Evolutionary conservation across 352 stramenopile genomes (phyloP).

Genomic region (Phytophthora palmivora): DNA sequence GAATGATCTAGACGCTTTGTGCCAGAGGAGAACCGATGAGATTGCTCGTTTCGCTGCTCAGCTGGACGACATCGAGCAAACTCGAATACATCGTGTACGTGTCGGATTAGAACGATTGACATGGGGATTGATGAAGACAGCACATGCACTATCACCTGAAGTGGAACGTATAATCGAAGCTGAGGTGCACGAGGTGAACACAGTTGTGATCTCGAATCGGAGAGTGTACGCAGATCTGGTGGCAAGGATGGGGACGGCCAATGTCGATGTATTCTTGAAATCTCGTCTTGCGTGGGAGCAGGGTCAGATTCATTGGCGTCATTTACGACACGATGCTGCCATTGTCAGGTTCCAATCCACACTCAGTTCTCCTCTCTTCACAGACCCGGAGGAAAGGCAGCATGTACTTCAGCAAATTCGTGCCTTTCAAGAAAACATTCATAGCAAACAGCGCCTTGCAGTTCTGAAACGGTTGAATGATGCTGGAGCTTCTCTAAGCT

Average conservation of each 20-base stretch:
- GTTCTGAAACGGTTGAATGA: slow-evolving; percentile 59
- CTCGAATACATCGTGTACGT: slow-evolving; percentile 52
- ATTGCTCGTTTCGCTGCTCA: slow-evolving; percentile 50
- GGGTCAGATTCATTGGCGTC: slow-evolving; percentile 69
- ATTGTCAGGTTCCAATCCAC: slow-evolving; percentile 65
- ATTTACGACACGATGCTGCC: slow-evolving; percentile 77
- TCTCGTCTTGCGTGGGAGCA: slow-evolving; percentile 71
- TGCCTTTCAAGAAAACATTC: slow-evolving; percentile 52
- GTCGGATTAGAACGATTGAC: slow-evolving; percentile 54
- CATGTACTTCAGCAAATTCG: slow-evolving; percentile 63
- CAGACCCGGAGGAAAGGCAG: slow-evolving; percentile 68
- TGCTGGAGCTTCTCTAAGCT: slow-evolving; percentile 50
- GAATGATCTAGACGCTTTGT: slow-evolving; percentile 48
- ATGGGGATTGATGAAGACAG: slow-evolving; percentile 65
- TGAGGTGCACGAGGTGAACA: slow-evolving; percentile 82
- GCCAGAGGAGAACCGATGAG: slow-evolving; percentile 47
- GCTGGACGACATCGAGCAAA: slow-evolving; percentile 64
- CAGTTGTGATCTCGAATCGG: slow-evolving; percentile 84
- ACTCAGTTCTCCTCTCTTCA: slow-evolving; percentile 72
- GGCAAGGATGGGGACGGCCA: slow-evolving; percentile 64
- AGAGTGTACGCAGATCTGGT: slow-evolving; percentile 77
- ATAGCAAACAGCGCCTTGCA: slow-evolving; percentile 57
- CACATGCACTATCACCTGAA: slow-evolving; percentile 65
- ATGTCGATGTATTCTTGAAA: slow-evolving; percentile 72
- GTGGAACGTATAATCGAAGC: slow-evolving; percentile 79